A percentile compares a stretch with the other conserved stretches of the same genome.
Evolutionary conservation across 2,329 filamentous ascomycete species (phyloP).

Genomic region (Madurella mycetomatis): DNA sequence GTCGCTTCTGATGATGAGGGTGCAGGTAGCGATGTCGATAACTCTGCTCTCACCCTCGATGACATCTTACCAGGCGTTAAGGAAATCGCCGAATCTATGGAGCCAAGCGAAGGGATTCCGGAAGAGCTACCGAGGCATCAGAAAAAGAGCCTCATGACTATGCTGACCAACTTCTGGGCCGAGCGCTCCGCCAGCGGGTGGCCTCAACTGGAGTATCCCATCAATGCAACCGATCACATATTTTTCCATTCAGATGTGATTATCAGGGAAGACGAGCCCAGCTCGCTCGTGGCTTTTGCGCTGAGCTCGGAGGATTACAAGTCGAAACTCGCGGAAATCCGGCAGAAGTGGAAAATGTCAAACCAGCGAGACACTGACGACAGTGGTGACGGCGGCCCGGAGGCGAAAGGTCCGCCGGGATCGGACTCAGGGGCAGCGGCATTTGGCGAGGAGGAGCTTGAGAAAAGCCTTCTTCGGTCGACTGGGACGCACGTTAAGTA

Average conservation of each 20-base stretch:
- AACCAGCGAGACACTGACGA: slow-evolving; percentile 37
- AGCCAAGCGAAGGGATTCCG: slow-evolving; percentile 55
- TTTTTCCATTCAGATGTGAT: slow-evolving; percentile 97
- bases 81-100: slow-evolving; percentile 59
- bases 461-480: slow-evolving; percentile 76
- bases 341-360: slow-evolving; percentile 44
- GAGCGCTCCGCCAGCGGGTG: slow-evolving; percentile 95
- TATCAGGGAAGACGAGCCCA: slow-evolving; percentile 94
- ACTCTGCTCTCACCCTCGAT: slow-evolving; percentile 60
- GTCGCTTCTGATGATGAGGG: slow-evolving; percentile 67
- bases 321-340: slow-evolving; percentile 67
- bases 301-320: slow-evolving; percentile 84
- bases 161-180: slow-evolving; percentile 97
- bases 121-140: slow-evolving; percentile 86
- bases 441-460: slow-evolving; percentile 66
- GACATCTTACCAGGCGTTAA: slow-evolving; percentile 62
- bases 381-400: slow-evolving; percentile 26
- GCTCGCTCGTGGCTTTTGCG: slow-evolving; percentile 90
- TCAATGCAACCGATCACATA: slow-evolving; percentile 84
- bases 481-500: slow-evolving; percentile 95
- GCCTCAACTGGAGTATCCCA: slow-evolving; percentile 86
- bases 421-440: slow-evolving; percentile 37
- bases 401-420: slow-evolving; percentile 30
- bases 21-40: slow-evolving; percentile 66
- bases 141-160: slow-evolving; percentile 88